Base-by-base conservation (phyloP, 768 basidiomycete genomes). In the Suillus subluteus region DNA sequence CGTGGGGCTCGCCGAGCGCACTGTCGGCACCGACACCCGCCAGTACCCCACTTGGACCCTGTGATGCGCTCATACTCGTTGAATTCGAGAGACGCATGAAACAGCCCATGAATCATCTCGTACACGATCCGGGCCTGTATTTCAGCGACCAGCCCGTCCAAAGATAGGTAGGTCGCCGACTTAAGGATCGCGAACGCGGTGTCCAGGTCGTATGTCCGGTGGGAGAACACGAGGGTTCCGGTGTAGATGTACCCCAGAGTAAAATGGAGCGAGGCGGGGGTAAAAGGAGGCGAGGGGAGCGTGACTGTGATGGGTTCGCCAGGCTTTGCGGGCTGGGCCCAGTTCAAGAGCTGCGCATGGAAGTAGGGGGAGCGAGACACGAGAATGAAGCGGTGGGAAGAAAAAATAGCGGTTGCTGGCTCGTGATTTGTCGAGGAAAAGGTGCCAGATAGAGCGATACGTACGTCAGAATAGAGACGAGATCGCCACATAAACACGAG, bases 401-500 rank as follows among this genome's bases (percentile, higher is more conserved):
- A 90, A 78, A 99, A 99, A 12, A 95, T 85, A 30, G 91, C 91
- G 1, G 91, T 95, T 2, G 90, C 85, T 64, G 82, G 85, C 65
- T 92, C 90, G 65, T 89, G 88, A 64, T 85, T 84, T 1, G 83
- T 75, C 1, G 88, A 86, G 1, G 86, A 88, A 71, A 88, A 90
- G 65, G 84, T 87, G 58, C 90, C 90, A 0, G 88, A 86, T 67
- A 96, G 86, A 0, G 90, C 85, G 64, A 99, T 89, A 62, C 91
- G 88, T 30, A 97, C 87, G 77, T 99, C 97, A 2, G 95, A 94
- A 75, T 96, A 99, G 21, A 99, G 87, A 59, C 95, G 88, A 15
- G 92, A 93, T 40, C 97, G 82, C 97, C 96, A 98, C 95, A 96
- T 97, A 82, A 91, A 98, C 30, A 96, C 92, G 37, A 98, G 84